Evolutionary conservation across 345 rosid species (phyloP).

Genomic region (Atalantia buxifolia): DNA sequence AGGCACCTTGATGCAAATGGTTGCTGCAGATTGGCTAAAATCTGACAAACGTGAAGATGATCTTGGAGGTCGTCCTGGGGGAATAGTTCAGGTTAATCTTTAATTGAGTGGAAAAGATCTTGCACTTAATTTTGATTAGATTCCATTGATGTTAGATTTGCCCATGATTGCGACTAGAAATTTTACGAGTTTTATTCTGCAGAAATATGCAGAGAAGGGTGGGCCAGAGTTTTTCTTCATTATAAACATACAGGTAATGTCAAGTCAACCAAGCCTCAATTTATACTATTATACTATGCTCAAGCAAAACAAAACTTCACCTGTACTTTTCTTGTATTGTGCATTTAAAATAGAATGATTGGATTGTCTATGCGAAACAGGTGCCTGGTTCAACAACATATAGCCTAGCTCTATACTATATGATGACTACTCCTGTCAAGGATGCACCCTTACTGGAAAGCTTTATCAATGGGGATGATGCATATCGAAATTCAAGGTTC

Average conservation of each 20-base stretch:
- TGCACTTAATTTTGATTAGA: background rate
- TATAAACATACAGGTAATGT: conserved; percentile 76
- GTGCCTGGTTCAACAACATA: conserved; percentile 91
- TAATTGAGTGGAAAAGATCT: conserved; percentile 3
- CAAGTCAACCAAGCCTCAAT: background rate
- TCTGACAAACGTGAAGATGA: conserved; percentile 94
- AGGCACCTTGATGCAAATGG: conserved; percentile 88
- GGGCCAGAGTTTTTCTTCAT: conserved; percentile 90
- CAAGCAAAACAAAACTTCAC: background rate
- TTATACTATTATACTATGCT: background rate
- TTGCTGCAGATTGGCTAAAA: conserved; percentile 92
- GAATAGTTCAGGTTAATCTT: conserved; percentile 79
- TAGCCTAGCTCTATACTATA: conserved; percentile 78
- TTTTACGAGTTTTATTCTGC: conserved; percentile 25
- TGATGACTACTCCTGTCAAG: conserved; percentile 81
- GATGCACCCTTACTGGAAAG: conserved; percentile 72
- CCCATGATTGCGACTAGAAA: conserved; percentile 1
- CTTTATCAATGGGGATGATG: conserved; percentile 80
- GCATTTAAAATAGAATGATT: conserved; percentile 10
- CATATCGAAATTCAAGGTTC: conserved; percentile 91
- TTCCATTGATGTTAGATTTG: conserved; percentile 15
- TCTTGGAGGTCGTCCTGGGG: conserved; percentile 79
- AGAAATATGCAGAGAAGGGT: conserved; percentile 92
- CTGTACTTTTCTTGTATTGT: background rate
- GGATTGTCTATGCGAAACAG: conserved; percentile 33